phyloP scores from a whole-genome alignment of 202 grass and related monocot species.

The Alloteropsis angusta region DNA sequence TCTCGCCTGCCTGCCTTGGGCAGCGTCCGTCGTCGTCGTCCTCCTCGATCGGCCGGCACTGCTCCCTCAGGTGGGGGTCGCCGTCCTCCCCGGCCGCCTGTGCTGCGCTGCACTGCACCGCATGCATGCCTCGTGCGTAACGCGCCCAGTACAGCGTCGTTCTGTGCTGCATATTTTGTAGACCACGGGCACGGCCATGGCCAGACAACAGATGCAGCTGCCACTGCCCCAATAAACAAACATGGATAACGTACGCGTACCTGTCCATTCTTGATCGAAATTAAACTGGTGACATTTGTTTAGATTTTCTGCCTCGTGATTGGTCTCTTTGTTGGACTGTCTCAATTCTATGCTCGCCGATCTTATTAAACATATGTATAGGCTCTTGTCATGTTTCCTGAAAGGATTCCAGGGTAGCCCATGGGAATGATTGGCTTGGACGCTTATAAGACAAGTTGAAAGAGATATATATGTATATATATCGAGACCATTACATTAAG shows the following conservation, averaged over 20 bases:
- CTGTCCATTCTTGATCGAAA: constrained; percentile 10
- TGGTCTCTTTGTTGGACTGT: not conserved
- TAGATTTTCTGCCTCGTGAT: constrained; percentile 2
- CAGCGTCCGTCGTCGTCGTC: not conserved
- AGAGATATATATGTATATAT: not conserved
- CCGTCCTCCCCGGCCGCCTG: not conserved
- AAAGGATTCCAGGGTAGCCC: constrained; percentile 25
- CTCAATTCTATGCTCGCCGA: not conserved
- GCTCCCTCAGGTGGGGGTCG: constrained; percentile 30
- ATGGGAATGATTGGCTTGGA: constrained; percentile 43
- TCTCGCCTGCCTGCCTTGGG: no score
- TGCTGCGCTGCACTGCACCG: not conserved
- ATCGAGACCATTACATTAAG: not conserved
- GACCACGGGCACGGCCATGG: not conserved
- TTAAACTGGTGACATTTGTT: not conserved
- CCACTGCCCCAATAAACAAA: not conserved
- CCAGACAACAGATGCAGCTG: not conserved
- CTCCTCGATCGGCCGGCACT: not conserved
- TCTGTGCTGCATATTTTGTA: not conserved
- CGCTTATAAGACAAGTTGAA: not conserved
- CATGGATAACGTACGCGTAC: not conserved
- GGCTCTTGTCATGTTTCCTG: constrained; percentile 26
- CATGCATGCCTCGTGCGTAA: constrained; percentile 27
- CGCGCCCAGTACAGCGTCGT: constrained; percentile 4
- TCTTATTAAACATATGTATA: constrained; percentile 12